A percentile compares a stretch with the other conserved stretches of the same genome.
Evolutionary conservation across 164 flowering plant species (phyloP).

Genomic region (Stephania yunnanensis): DNA sequence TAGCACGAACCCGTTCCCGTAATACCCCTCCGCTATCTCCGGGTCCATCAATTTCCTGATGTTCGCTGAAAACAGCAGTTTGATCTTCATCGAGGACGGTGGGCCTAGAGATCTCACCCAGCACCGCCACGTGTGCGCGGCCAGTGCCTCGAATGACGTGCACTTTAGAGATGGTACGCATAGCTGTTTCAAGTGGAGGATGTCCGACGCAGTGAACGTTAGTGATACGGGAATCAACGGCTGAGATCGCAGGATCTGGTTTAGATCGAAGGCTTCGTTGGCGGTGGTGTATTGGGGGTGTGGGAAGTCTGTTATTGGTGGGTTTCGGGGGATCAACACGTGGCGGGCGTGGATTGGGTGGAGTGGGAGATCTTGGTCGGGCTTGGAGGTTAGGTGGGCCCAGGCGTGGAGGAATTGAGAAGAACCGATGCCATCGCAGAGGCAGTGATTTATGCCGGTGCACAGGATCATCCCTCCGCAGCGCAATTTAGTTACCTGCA

Average conservation of each 20-base stretch:
- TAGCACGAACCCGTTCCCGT: slow-evolving; percentile 84
- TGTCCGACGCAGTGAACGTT: slow-evolving; percentile 49
- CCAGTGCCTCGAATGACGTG: slow-evolving; percentile 82
- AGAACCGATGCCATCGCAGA: slow-evolving; percentile 86
- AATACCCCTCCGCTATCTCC: slow-evolving; percentile 57
- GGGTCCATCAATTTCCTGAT: slow-evolving; percentile 42
- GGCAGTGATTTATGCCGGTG: slow-evolving; percentile 73
- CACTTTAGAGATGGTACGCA: slow-evolving; percentile 65
- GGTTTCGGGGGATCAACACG: slow-evolving; percentile 45
- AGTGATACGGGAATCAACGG: slow-evolving; percentile 50
- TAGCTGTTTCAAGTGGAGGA: slow-evolving; percentile 55
- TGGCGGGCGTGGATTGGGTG: slow-evolving; percentile 54
- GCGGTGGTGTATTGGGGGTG: slow-evolving; percentile 40
- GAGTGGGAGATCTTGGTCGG: slow-evolving; percentile 25
- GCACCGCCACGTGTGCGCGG: slow-evolving; percentile 84
- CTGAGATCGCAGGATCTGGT: slow-evolving; percentile 40
- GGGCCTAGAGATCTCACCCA: slow-evolving; percentile 62
- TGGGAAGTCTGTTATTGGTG: slow-evolving; percentile 26
- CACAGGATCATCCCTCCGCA: slow-evolving; percentile 85
- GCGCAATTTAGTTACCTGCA: slow-evolving; percentile 61
- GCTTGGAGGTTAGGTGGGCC: slow-evolving; percentile 57
- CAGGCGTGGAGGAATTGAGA: slow-evolving; percentile 78
- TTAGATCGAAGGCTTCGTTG: slow-evolving; percentile 17
- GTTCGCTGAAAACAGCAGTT: slow-evolving; percentile 81
- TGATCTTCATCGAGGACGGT: slow-evolving; percentile 33